phyloP scores from a whole-genome alignment of 441 rosid species.

The Gossypium lobatum region DNA sequence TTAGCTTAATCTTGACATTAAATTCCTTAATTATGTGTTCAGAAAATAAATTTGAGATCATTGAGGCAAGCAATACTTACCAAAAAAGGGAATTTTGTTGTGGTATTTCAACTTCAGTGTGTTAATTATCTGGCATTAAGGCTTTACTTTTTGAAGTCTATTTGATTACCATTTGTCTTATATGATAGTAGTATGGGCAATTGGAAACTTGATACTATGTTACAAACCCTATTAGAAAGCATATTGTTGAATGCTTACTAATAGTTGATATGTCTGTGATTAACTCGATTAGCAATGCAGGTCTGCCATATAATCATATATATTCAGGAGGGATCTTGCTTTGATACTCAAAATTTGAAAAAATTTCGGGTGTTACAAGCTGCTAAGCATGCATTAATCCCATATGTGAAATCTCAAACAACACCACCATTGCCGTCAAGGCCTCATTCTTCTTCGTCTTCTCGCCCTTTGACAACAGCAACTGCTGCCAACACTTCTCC shows the following conservation, averaged over 20 bases:
- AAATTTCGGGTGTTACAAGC: conserved; percentile 70
- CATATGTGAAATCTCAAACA: conserved; percentile 46
- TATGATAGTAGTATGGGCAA: neutral
- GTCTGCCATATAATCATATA: conserved; percentile 73
- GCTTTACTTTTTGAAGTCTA: neutral
- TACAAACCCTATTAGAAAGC: neutral
- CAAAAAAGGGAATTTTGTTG: neutral
- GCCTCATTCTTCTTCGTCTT: conserved; percentile 40
- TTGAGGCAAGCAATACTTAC: neutral
- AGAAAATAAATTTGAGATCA: neutral
- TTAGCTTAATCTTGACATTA: neutral
- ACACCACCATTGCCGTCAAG: conserved; percentile 43
- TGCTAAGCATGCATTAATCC: conserved; percentile 58
- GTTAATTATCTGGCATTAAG: neutral
- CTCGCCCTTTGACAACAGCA: conserved; percentile 23
- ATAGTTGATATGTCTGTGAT: conserved; percentile 18
- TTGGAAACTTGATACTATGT: neutral
- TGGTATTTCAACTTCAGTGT: neutral
- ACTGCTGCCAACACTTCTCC: conserved; percentile 37
- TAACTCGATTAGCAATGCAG: conserved; percentile 52
- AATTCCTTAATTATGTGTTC: neutral
- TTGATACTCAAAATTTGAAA: conserved; percentile 57
- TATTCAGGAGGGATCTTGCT: conserved; percentile 59
- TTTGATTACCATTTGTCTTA: neutral
- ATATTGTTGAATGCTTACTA: neutral